phyloP scores from a whole-genome alignment of 1,139 yeast genomes.

The Pichia norvegensis region DNA sequence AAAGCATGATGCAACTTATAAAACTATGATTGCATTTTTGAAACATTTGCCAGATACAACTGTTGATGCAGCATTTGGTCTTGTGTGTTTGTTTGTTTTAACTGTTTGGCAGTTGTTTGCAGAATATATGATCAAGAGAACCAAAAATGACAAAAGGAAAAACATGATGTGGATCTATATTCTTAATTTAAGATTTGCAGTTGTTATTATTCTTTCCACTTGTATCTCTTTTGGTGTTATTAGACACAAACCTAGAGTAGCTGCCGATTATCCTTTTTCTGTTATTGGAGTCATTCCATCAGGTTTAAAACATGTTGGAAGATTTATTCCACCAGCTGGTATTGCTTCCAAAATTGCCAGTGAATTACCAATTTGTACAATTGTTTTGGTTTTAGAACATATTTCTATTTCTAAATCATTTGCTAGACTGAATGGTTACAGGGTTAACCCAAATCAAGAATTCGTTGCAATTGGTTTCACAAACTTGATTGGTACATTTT shows the following conservation, averaged over 20 bases:
- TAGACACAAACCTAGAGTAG: slow-evolving; percentile 15
- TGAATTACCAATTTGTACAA: slow-evolving; percentile 76
- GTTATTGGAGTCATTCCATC: slow-evolving; percentile 74
- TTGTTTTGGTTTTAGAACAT: slow-evolving; percentile 78
- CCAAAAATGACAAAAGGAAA: slow-evolving; percentile 35
- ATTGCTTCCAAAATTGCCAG: slow-evolving; percentile 56
- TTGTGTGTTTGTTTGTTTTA: slow-evolving; percentile 59
- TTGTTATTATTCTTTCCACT: slow-evolving; percentile 71
- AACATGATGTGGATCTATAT: slow-evolving; percentile 56
- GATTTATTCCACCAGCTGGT: slow-evolving; percentile 57
- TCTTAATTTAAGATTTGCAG: slow-evolving; percentile 72
- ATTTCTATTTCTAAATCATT: slow-evolving; percentile 89
- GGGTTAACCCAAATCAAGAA: slow-evolving; percentile 87
- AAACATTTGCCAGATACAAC: slow-evolving; percentile 61
- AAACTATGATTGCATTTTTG: slow-evolving; percentile 62
- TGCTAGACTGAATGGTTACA: slow-evolving; percentile 86
- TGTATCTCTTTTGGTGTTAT: slow-evolving; percentile 48
- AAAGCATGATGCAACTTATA: slow-evolving; percentile 66
- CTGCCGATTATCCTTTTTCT: slow-evolving; percentile 37
- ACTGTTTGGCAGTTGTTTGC: slow-evolving; percentile 59
- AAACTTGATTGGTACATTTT: slow-evolving; percentile 81
- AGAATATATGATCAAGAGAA: slow-evolving; percentile 51
- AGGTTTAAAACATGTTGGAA: slow-evolving; percentile 74
- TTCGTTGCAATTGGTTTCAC: slow-evolving; percentile 88
- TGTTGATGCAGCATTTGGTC: slow-evolving; percentile 82